A percentile compares a stretch with the other conserved stretches of the same genome.
phyloP scores from a whole-genome alignment of 805 yeast species.

The Zygosaccharomyces gambellarensis region DNA sequence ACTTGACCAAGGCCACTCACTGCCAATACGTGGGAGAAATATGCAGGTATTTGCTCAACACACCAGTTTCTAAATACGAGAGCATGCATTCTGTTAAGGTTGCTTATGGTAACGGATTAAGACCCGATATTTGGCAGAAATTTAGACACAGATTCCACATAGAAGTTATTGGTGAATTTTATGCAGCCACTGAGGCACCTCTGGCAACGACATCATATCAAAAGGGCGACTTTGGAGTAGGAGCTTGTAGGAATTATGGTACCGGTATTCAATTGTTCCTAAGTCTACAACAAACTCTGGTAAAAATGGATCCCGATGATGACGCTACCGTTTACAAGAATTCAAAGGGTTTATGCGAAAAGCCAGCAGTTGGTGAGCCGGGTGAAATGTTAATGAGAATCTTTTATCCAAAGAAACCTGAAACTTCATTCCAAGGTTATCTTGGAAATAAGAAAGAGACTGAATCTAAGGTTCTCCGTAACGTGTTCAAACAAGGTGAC shows the following conservation, averaged over 20 bases:
- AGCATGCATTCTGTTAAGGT: slow-evolving; percentile 52
- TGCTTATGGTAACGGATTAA: slow-evolving; percentile 88
- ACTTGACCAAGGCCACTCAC: slow-evolving; percentile 64
- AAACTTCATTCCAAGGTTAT: slow-evolving; percentile 83
- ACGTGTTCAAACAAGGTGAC: slow-evolving; percentile 81
- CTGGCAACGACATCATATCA: slow-evolving; percentile 80
- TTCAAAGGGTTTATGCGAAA: slow-evolving; percentile 57
- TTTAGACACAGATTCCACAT: slow-evolving; percentile 76
- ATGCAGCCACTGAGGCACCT: slow-evolving; percentile 92
- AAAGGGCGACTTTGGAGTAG: slow-evolving; percentile 72
- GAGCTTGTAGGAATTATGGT: slow-evolving; percentile 84
- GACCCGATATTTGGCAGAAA: slow-evolving; percentile 81
- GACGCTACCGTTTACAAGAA: slow-evolving; percentile 67
- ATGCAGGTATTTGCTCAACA: slow-evolving; percentile 73
- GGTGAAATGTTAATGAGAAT: slow-evolving; percentile 86
- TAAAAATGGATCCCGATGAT: slow-evolving; percentile 76
- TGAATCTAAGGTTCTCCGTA: slow-evolving; percentile 61
- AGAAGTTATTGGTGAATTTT: slow-evolving; percentile 78
- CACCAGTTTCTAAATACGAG: slow-evolving; percentile 65
- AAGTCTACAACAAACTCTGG: slow-evolving; percentile 53
- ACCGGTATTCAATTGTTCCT: slow-evolving; percentile 47
- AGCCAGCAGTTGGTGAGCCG: slow-evolving; percentile 57
- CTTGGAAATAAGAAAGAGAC: slow-evolving; percentile 76
- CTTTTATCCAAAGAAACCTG: slow-evolving; percentile 56
- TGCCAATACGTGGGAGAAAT: slow-evolving; percentile 94